Evolutionary conservation across 139 green algal genomes (phyloP), one percentile per base, ranked within the genome.

Genomic region (Closterium sp.): DNA sequence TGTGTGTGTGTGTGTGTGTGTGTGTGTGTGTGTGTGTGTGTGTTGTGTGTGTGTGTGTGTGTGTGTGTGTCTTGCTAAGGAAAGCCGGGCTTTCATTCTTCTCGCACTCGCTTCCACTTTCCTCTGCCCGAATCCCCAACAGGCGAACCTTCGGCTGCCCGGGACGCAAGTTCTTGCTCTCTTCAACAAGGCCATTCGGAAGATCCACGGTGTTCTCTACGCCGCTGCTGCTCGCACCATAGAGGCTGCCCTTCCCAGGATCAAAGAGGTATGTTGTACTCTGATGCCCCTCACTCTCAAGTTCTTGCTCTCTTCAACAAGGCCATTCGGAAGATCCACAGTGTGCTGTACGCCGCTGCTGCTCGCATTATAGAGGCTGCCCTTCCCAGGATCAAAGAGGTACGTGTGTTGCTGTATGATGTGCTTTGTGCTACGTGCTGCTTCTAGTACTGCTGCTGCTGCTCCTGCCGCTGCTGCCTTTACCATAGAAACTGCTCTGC

Each of bases 251-350:
- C 62, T 79, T 0, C 19, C 17, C 19, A 79, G 19, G 4, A 79
- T 79, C 42, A 90, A n/a, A n/a, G n/a, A n/a, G n/a, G n/a, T n/a
- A n/a, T n/a, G n/a, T n/a, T n/a, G n/a, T n/a, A n/a, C n/a, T n/a
- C n/a, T n/a, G n/a, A n/a, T n/a, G n/a, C n/a, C n/a, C n/a, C n/a
- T n/a, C n/a, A n/a, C n/a, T n/a, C n/a, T n/a, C 96, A 98, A 95
- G 94, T 97, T n/a, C 94, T 99, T 88, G 98, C 98, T 31, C 96
- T 99, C 73, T 99, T 99, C 95, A 98, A 97, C 96, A 99, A 99
- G 94, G 95, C 96, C 9, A 89, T 99, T 34, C 95, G 97, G 4
- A 98, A 97, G 95, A 95, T 99, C 92, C 96, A 99, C 95, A 90
- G 89, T 9, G 0, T 95, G 96, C 1, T 95, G 94, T 34, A 24